Conservation (phyloP, 2,329 filamentous ascomycete species). For the Curvularia sp. region DNA sequence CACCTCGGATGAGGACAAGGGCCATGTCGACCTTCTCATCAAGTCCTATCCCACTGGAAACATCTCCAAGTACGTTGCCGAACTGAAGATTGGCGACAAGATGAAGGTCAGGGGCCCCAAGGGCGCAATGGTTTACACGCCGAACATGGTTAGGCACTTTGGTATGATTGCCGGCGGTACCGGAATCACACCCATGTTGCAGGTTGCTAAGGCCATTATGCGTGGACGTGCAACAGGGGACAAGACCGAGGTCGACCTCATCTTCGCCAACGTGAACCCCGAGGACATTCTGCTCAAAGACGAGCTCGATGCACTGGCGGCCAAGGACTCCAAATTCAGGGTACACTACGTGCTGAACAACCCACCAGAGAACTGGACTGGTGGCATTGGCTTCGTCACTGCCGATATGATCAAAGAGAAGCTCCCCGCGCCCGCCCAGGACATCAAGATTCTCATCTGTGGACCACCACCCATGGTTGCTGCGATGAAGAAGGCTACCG, state of each 20-base stretch:
- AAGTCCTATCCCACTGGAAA: conserved; percentile 98
- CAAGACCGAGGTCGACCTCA: conserved; percentile 82
- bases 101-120: conserved; percentile 95
- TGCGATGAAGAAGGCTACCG: conserved; percentile 95
- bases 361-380: conserved; percentile 88
- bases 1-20: conserved; percentile 62
- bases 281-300: conserved; percentile 94
- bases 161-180: conserved; percentile 98
- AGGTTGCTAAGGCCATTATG: conserved; percentile 88
- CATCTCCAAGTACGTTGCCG: conserved; percentile 92
- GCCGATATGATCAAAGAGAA: conserved; percentile 91
- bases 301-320: conserved; percentile 80
- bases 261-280: conserved; percentile 94
- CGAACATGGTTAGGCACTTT: conserved; percentile 95
- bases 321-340: conserved; percentile 80
- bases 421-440: conserved; percentile 80
- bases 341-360: conserved; percentile 97
- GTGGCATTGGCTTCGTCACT: conserved; percentile 93
- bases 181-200: conserved; percentile 97
- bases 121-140: conserved; percentile 96
- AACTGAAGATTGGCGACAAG: conserved; percentile 75
- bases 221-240: conserved; percentile 78
- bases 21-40: conserved; percentile 95
- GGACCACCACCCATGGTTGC: conserved; percentile 96
- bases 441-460: conserved; percentile 94